Evolutionary conservation across 164 flowering plant genomes (phyloP).

Genomic region (Stephania japonica): DNA sequence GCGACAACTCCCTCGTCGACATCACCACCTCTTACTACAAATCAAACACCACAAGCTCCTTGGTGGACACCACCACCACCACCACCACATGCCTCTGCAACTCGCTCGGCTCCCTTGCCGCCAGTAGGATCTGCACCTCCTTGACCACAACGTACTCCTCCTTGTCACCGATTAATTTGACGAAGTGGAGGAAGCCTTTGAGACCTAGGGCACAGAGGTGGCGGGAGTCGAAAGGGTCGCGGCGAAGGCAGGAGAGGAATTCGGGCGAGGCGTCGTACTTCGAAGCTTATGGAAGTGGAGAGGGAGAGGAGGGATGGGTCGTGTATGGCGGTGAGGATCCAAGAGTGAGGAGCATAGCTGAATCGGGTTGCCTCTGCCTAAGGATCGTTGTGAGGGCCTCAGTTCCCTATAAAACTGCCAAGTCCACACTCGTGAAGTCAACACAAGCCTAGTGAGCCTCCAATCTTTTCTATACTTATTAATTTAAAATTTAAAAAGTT

Average conservation of each 20-base stretch:
- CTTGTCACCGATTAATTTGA: slow-evolving; percentile 44
- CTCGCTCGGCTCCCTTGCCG: slow-evolving; percentile 41
- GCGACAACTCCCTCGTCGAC: slow-evolving; percentile 48
- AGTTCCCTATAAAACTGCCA: no score
- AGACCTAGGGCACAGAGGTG: slow-evolving; percentile 69
- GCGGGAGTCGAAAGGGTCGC: slow-evolving; percentile 86
- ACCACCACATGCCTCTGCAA: slow-evolving; percentile 51
- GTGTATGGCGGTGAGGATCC: no score
- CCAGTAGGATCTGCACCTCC: slow-evolving; percentile 33
- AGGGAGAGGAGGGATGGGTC: slow-evolving; percentile 40
- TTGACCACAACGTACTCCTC: slow-evolving; percentile 50
- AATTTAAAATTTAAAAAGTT: no score
- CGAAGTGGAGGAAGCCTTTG: slow-evolving; percentile 66
- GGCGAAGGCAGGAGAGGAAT: slow-evolving; percentile 66
- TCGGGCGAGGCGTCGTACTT: slow-evolving; percentile 78
- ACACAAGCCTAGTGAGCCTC: no score
- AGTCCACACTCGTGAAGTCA: no score
- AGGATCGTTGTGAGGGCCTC: no score
- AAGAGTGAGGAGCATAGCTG: no score
- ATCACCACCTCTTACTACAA: slow-evolving; percentile 62
- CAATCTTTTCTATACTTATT: no score
- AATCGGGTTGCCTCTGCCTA: slow-evolving; percentile 69
- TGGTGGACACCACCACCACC: slow-evolving; percentile 64
- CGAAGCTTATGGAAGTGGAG: slow-evolving; percentile 73
- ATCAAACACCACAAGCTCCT: slow-evolving; percentile 89